A percentile compares a stretch with the other conserved stretches of the same genome.
These are phyloP conservation scores for Rickenella mellea DNA, from an alignment of 768 basidiomycete genomes.

Conservation along the genomic window DNA sequence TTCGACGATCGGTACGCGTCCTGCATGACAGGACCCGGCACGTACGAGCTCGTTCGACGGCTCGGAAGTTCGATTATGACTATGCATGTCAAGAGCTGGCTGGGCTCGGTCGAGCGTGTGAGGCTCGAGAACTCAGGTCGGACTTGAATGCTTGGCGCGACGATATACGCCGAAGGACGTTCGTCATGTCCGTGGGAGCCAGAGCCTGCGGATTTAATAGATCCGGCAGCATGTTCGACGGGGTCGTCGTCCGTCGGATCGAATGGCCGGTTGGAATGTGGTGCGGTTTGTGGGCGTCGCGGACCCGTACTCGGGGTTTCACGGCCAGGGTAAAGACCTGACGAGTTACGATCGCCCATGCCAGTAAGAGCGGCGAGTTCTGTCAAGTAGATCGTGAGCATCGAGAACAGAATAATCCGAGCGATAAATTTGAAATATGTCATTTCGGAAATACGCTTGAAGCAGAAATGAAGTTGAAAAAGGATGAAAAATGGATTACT, in stretches of 20 bases:
- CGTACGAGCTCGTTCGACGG: slow-evolving; percentile 42
- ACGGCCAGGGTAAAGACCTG: slow-evolving; percentile 60
- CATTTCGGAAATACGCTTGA: too few relatives aligned
- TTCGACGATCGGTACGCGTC: slow-evolving; percentile 36
- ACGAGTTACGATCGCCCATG: slow-evolving; percentile 54
- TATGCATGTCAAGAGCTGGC: slow-evolving; percentile 87
- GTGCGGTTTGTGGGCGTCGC: slow-evolving; percentile 21
- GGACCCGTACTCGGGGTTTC: slow-evolving; percentile 42
- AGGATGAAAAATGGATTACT: slow-evolving; percentile 20
- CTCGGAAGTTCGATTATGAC: slow-evolving; percentile 88
- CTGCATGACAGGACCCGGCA: slow-evolving; percentile 44
- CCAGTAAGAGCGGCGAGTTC: slow-evolving; percentile 93
- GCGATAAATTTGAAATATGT: background rate
- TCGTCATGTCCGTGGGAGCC: slow-evolving; percentile 33
- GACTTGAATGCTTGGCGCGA: slow-evolving; percentile 89
- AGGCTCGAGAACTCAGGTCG: slow-evolving; percentile 85
- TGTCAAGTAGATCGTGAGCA: slow-evolving; percentile 19
- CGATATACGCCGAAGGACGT: slow-evolving; percentile 42
- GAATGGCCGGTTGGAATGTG: slow-evolving; percentile 26
- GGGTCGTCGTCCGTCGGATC: slow-evolving; percentile 85
- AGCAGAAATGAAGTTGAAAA: too few relatives aligned
- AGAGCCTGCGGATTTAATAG: slow-evolving; percentile 33
- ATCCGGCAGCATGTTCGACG: slow-evolving; percentile 42
- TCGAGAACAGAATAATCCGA: background rate
- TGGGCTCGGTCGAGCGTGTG: slow-evolving; percentile 55